phyloP scores from a whole-genome alignment of 2,329 filamentous ascomycete genomes.

The Camptophora hylomeconis region DNA sequence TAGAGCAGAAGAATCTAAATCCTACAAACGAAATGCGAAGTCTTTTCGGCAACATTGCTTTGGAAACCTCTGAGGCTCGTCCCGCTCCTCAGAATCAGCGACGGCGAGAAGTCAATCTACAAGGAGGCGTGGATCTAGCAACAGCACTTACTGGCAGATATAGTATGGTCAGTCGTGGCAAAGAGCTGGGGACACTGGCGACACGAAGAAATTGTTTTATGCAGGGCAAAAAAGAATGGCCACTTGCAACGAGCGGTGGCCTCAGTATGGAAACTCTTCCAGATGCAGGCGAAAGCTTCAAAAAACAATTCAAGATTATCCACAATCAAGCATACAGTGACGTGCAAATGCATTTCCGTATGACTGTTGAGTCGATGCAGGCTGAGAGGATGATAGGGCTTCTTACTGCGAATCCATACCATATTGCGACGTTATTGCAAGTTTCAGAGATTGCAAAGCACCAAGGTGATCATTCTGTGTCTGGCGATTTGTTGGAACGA shows the following conservation, averaged over 20 bases:
- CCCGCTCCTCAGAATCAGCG: constrained; percentile 31
- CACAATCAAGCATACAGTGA: constrained; percentile 63
- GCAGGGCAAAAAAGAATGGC: constrained; percentile 80
- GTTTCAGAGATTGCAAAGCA: constrained; percentile 87
- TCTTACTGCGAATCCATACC: constrained; percentile 66
- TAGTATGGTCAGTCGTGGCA: constrained; percentile 41
- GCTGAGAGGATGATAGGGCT: constrained; percentile 70
- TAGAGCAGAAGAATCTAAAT: constrained; percentile 64
- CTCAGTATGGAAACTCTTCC: constrained; percentile 64
- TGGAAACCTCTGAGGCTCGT: constrained; percentile 45
- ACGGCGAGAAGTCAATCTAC: constrained; percentile 45
- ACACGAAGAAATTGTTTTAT: constrained; percentile 71
- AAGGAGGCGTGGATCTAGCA: constrained; percentile 36
- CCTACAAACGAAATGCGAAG: constrained; percentile 82
- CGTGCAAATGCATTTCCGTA: constrained; percentile 63
- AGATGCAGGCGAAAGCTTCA: constrained; percentile 40
- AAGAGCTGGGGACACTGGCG: constrained; percentile 57
- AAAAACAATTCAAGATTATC: constrained; percentile 61
- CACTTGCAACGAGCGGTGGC: constrained; percentile 62
- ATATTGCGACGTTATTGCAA: constrained; percentile 85
- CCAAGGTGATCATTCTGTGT: constrained; percentile 73
- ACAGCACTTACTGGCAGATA: constrained; percentile 43
- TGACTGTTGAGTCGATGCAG: constrained; percentile 69
- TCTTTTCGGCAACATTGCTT: constrained; percentile 53
- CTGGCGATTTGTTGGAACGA: constrained; percentile 77